Base-by-base conservation (phyloP, 768 basidiomycete species). In the Suillus weaverae region DNA sequence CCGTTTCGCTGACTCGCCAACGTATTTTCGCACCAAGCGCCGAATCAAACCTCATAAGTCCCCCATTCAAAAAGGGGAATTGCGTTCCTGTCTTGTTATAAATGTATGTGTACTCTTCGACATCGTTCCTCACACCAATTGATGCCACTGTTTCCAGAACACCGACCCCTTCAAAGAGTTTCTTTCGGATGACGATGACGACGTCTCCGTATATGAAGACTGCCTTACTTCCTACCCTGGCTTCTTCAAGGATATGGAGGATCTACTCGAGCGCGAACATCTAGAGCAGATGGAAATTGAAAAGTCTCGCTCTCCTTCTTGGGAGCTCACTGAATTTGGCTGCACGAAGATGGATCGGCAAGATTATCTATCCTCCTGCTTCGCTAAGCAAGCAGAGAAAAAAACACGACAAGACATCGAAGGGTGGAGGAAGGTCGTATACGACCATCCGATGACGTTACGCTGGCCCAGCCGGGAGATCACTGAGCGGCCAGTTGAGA, bases 241-340 rank as follows among this genome's bases (percentile, higher is more conserved):
- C 1, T 68, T 72, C 60, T 43, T 67, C 5, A 51, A 51, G 10
- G 74, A 74, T 63, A 41, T 71, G 38, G 56, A 69, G 5, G 57
- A 65, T n/a, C 61, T 74, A 7, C 69, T 68, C 41, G 55, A 70
- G 63, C 56, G 65, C 18, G 64, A 63, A 56, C 43, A 38, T 33
- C 41, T 55, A 18, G 22, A 68, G 60, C 64, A 59, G 61, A 67
- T 61, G 50, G 13, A 62, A 6, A 62, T 35, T 20, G 57, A 36
- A 38, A 53, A 43, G 43, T 60, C 68, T n/a, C 68, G 67, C 7
- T 62, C 65, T 59, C 69, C 72, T 11, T 68, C 73, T 7, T 74
- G 76, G 36, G 72, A 76, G 57, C 69, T 75, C 66, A 72, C 66
- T 18, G 74, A 76, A 60, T 71, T 64, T 35, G 74, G 75, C 55